Evolutionary conservation across 306 rosid species (phyloP).

Genomic region (Begonia fuchsioides): DNA sequence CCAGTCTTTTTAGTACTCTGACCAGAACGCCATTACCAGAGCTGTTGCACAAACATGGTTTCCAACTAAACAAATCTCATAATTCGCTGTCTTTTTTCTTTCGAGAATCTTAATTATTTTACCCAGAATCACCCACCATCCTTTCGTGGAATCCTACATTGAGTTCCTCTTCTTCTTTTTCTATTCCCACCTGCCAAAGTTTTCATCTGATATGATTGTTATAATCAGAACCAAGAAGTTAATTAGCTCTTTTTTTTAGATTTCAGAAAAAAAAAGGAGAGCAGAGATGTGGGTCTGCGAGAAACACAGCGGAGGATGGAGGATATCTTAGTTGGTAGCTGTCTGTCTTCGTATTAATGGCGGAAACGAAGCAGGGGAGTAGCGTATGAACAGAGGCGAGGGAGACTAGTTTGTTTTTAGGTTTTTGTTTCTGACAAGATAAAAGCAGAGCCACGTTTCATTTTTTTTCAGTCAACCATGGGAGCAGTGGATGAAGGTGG

Average conservation of each 20-base stretch:
- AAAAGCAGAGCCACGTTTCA: background rate
- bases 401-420: no score
- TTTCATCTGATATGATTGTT: no score
- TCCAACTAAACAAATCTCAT: conserved; percentile 16
- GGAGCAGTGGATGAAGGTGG: background rate
- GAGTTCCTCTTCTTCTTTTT: no score
- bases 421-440: conserved; percentile 4
- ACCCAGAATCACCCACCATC: conserved; percentile 13
- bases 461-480: conserved; percentile 1
- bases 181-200: no score
- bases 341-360: no score
- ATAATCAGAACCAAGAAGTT: no score
- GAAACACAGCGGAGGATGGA: no score
- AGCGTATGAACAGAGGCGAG: conserved; percentile 1
- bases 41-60: conserved; percentile 9
- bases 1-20: conserved; percentile 7
- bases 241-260: no score
- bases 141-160: conserved; percentile 24
- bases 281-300: no score
- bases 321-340: no score
- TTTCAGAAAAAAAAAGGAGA: no score
- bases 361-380: background rate
- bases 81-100: conserved; percentile 29
- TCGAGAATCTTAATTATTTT: no score
- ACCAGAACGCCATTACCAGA: background rate